Evolutionary conservation across 192 early-diverging fungal species (phyloP).

Genomic region (Coemansia sp.): DNA sequence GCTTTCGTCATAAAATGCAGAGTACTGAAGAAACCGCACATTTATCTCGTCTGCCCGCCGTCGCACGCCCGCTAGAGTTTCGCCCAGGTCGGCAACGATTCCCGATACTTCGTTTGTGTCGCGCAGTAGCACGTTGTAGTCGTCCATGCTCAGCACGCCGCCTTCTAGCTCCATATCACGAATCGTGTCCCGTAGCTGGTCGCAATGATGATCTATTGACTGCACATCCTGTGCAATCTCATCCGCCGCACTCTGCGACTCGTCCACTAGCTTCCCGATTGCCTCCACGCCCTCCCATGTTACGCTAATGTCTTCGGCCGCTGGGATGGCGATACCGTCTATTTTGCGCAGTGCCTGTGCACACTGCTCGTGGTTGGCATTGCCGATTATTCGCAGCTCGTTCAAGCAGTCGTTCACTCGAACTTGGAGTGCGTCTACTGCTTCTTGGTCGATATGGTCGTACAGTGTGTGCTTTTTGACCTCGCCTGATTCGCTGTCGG

Average conservation of each 20-base stretch:
- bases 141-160: constrained; percentile 41
- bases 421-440: constrained; percentile 26
- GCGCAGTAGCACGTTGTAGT: constrained; percentile 48
- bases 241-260: constrained; percentile 22
- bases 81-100: constrained; percentile 42
- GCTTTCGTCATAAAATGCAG: constrained; percentile 42
- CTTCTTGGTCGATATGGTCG: constrained; percentile 55
- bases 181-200: constrained; percentile 49
- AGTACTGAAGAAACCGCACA: constrained; percentile 44
- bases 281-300: constrained; percentile 44
- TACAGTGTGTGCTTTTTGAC: constrained; percentile 40
- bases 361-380: constrained; percentile 16
- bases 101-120: constrained; percentile 49
- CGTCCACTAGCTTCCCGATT: constrained; percentile 33
- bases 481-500: background rate
- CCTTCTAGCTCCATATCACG: constrained; percentile 45
- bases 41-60: constrained; percentile 44
- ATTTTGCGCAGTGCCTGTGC: constrained; percentile 16
- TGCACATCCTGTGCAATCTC: constrained; percentile 46
- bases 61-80: constrained; percentile 22
- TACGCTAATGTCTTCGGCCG: constrained; percentile 47
- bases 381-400: constrained; percentile 19
- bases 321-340: constrained; percentile 15
- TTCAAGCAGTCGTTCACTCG: constrained; percentile 22
- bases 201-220: constrained; percentile 49